phyloP scores from a whole-genome alignment of 345 rosid species.

The Triadica sebifera region DNA sequence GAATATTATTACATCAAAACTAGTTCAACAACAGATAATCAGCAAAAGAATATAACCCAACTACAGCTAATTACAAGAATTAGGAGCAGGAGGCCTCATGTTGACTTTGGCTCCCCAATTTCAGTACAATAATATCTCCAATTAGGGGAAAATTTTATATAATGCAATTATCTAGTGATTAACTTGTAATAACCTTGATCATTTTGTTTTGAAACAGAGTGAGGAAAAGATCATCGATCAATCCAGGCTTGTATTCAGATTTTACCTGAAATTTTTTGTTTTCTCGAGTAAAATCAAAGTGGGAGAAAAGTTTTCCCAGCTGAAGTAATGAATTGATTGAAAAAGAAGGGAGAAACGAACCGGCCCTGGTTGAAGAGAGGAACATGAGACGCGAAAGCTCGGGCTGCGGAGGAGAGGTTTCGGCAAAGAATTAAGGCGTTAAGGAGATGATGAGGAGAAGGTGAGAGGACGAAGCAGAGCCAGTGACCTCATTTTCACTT shows the following conservation, averaged over 20 bases:
- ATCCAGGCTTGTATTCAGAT: slow-evolving; percentile 46
- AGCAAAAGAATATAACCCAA: background rate
- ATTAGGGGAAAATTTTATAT: too few relatives aligned
- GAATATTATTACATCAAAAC: too few relatives aligned
- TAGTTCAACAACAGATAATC: background rate
- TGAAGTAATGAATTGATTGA: background rate
- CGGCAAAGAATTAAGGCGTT: slow-evolving; percentile 5
- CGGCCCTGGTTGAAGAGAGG: slow-evolving; percentile 29
- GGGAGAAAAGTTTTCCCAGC: background rate
- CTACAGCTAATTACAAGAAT: background rate
- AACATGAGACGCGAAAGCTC: slow-evolving; percentile 26
- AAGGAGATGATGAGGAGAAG: slow-evolving; percentile 15
- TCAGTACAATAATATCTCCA: background rate
- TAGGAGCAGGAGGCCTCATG: background rate
- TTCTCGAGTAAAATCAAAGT: background rate
- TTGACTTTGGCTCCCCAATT: background rate
- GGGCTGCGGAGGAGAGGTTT: slow-evolving; percentile 11
- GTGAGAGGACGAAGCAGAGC: slow-evolving; percentile 27
- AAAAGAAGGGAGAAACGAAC: slow-evolving; percentile 18
- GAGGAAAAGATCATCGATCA: slow-evolving; percentile 60
- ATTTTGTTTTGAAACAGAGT: slow-evolving; percentile 63
- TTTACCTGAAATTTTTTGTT: slow-evolving; percentile 27
- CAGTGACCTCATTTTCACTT: slow-evolving; percentile 33
- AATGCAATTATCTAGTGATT: background rate
- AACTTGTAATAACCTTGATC: slow-evolving; percentile 50